Conservation (phyloP, 768 basidiomycete species). For the Crepidotus variabilis region DNA sequence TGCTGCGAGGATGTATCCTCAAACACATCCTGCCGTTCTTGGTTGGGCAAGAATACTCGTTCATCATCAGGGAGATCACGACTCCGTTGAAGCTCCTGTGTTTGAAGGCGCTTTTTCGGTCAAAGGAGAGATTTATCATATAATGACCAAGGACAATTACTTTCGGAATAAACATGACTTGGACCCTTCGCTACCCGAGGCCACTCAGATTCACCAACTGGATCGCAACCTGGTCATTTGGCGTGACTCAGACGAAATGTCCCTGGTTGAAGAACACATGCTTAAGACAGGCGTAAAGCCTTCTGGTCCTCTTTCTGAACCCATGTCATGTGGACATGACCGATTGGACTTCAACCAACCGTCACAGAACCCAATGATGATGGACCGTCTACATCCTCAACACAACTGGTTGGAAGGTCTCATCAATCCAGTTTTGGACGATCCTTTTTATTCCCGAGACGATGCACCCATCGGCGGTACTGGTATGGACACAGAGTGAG, state of each 20-base stretch:
- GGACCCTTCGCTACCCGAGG: slow-evolving; percentile 45
- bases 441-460: slow-evolving; percentile 40
- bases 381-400: slow-evolving; percentile 19
- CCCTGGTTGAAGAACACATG: slow-evolving; percentile 42
- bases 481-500: slow-evolving; percentile 53
- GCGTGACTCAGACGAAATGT: slow-evolving; percentile 68
- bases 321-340: slow-evolving; percentile 69
- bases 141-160: slow-evolving; percentile 70
- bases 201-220: slow-evolving; percentile 29
- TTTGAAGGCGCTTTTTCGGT: slow-evolving; percentile 78
- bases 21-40: slow-evolving; percentile 42
- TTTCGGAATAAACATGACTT: slow-evolving; percentile 52
- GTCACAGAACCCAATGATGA: slow-evolving; percentile 47
- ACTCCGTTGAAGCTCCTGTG: slow-evolving; percentile 43
- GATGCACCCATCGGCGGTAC: slow-evolving; percentile 54
- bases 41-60: slow-evolving; percentile 82
- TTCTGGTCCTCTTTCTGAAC: slow-evolving; percentile 14
- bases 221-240: slow-evolving; percentile 66
- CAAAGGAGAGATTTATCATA: slow-evolving; percentile 63
- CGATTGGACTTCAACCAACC: slow-evolving; percentile 64
- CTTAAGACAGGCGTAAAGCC: slow-evolving; percentile 24
- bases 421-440: slow-evolving; percentile 30
- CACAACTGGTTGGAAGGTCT: slow-evolving; percentile 40
- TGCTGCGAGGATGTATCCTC: slow-evolving; percentile 47
- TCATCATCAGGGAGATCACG: slow-evolving; percentile 55